phyloP scores from a whole-genome alignment of 345 rosid genomes.

The Brassica juncea region DNA sequence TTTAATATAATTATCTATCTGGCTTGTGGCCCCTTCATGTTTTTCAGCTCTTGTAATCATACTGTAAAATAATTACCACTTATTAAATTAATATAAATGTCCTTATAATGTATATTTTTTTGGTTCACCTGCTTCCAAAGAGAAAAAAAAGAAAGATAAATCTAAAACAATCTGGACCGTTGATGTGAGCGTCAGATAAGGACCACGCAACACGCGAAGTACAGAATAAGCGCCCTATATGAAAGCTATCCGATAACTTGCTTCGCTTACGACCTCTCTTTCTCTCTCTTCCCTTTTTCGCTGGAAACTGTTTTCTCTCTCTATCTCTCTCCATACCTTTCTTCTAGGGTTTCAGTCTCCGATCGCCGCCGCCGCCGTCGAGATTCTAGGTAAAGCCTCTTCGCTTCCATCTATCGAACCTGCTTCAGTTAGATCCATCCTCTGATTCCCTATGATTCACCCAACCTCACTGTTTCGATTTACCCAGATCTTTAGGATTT shows the following conservation, averaged over 20 bases:
- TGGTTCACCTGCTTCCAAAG: neutral
- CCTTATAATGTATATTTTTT: neutral
- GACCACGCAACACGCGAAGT: conserved; percentile 37
- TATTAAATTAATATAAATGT: neutral
- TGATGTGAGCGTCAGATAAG: conserved; percentile 30
- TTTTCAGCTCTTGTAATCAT: conserved; percentile 10
- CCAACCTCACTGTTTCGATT: neutral
- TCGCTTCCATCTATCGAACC: conserved; percentile 8
- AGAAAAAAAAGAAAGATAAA: neutral
- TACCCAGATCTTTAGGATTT: neutral
- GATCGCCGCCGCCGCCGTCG: conserved; percentile 38
- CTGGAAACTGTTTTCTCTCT: conserved; percentile 36
- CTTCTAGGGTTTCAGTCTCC: conserved; percentile 44
- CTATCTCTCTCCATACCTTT: neutral
- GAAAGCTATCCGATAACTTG: conserved; percentile 26
- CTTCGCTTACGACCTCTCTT: neutral
- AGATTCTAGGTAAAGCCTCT: conserved; percentile 31
- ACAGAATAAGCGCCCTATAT: conserved; percentile 12
- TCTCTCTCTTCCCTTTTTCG: conserved; percentile 35
- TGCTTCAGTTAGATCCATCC: conserved; percentile 20
- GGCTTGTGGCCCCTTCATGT: conserved; percentile 28
- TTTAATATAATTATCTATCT: conserved; percentile 14
- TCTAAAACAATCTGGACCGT: conserved; percentile 17
- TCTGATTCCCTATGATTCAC: neutral
- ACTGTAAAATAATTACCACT: neutral